Percentiles rank a stretch among this genome's conserved stretches.
phyloP scores from a whole-genome alignment of 1,284 basidiomycete species.

The Leccinum laetum region DNA sequence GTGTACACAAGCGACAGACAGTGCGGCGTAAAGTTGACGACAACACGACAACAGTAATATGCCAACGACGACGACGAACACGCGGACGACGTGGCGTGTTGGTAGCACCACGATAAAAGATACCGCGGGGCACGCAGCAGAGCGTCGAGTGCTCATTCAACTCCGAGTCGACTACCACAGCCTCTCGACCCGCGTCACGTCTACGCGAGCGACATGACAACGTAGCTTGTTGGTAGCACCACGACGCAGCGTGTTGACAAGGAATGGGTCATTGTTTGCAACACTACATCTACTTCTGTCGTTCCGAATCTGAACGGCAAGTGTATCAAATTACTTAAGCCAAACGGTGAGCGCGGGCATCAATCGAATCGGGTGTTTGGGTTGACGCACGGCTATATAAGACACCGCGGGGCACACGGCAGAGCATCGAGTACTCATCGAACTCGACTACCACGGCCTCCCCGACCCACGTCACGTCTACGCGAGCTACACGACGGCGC shows the following conservation, averaged over 20 bases:
- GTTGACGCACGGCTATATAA: constrained; percentile 39
- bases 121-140: constrained; percentile 64
- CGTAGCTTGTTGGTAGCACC: too few relatives aligned
- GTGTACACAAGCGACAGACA: too few relatives aligned
- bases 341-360: constrained; percentile 43
- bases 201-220: constrained; percentile 45
- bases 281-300: too few relatives aligned
- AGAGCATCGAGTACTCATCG: constrained; percentile 83
- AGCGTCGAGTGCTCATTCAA: too few relatives aligned
- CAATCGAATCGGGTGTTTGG: not conserved
- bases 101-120: constrained; percentile 44
- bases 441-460: constrained; percentile 66
- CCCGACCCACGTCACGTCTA: constrained; percentile 50
- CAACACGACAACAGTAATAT: too few relatives aligned
- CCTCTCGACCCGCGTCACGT: constrained; percentile 69
- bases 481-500: constrained; percentile 43
- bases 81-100: too few relatives aligned
- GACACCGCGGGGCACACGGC: constrained; percentile 92
- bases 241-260: too few relatives aligned
- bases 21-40: too few relatives aligned
- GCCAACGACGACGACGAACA: too few relatives aligned
- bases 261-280: too few relatives aligned
- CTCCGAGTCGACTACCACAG: constrained; percentile 54
- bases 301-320: too few relatives aligned
- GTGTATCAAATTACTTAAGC: constrained; percentile 19